phyloP scores from a whole-genome alignment of 495 filamentous ascomycete species.

The Sphaerosporella brunnea region DNA sequence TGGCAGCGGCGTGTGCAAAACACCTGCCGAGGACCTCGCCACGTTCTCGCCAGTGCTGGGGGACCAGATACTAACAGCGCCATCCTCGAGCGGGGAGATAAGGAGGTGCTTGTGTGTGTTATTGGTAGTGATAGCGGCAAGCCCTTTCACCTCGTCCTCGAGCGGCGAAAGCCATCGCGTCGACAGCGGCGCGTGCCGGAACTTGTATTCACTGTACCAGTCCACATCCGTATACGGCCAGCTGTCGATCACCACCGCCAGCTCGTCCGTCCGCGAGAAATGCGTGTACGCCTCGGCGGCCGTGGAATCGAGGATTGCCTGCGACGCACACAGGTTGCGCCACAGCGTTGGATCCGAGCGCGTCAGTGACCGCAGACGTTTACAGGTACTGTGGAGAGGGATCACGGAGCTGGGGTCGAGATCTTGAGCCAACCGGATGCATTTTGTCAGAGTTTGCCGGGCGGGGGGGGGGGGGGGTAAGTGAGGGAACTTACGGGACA shows the following conservation, averaged over 20 bases:
- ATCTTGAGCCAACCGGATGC: constrained; percentile 11
- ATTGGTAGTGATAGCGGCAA: constrained; percentile 1
- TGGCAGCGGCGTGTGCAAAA: background rate
- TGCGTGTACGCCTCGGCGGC: constrained; percentile 10
- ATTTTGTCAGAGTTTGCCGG: background rate
- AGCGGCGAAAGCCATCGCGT: constrained; percentile 20
- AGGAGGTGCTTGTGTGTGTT: constrained; percentile 17
- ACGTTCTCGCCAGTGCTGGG: background rate
- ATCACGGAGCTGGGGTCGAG: constrained; percentile 19
- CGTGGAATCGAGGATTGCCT: constrained; percentile 9
- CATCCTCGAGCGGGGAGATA: constrained; percentile 19
- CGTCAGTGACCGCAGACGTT: constrained; percentile 17
- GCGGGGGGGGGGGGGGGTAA: background rate
- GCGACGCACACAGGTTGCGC: constrained; percentile 19
- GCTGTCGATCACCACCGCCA: background rate
- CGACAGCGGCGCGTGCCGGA: constrained; percentile 19
- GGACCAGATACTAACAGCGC: constrained; percentile 8
- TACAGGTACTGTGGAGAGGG: constrained; percentile 18
- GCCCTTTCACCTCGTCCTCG: constrained; percentile 20
- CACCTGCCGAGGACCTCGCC: background rate
- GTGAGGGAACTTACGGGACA: constrained; percentile 15
- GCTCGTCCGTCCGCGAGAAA: constrained; percentile 9
- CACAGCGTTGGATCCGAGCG: constrained; percentile 19
- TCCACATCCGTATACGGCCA: constrained; percentile 10
- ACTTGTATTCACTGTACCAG: constrained; percentile 25